Evolutionary conservation across 2,329 filamentous ascomycete species (phyloP).

Genomic region (Pestalotiopsis sp.): DNA sequence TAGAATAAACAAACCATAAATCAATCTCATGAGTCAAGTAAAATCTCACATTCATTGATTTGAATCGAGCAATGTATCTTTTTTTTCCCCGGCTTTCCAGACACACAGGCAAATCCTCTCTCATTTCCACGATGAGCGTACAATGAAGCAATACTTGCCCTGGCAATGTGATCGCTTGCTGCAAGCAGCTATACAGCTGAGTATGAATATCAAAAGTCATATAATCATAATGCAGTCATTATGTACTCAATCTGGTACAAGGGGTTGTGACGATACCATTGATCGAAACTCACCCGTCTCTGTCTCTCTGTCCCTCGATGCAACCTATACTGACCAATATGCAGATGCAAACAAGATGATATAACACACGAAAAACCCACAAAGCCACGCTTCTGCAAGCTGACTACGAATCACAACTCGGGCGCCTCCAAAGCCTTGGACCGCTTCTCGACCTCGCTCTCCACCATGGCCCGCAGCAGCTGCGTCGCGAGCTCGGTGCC

Average conservation of each 20-base stretch:
- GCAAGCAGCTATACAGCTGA: too few relatives aligned
- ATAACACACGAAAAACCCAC: not conserved
- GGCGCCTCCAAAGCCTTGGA: not conserved
- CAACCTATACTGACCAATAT: not conserved
- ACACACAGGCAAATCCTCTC: too few relatives aligned
- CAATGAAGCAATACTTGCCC: too few relatives aligned
- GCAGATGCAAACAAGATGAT: not conserved
- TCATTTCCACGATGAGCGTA: too few relatives aligned
- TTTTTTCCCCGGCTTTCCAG: too few relatives aligned
- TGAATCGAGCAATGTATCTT: too few relatives aligned
- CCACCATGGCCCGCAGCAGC: conserved; percentile 59
- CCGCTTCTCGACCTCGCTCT: conserved; percentile 32
- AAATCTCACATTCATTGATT: too few relatives aligned
- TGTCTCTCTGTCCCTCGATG: not conserved
- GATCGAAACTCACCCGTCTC: not conserved
- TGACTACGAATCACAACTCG: not conserved
- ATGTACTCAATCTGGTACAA: not conserved
- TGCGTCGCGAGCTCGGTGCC: conserved; percentile 57
- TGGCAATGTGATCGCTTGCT: too few relatives aligned
- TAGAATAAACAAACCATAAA: too few relatives aligned
- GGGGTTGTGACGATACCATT: not conserved
- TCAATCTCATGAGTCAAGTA: too few relatives aligned
- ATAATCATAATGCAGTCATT: not conserved
- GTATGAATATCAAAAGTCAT: not conserved
- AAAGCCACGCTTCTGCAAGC: not conserved